Conservation (phyloP, 148 eudicot species). For the Cornus controversa region DNA sequence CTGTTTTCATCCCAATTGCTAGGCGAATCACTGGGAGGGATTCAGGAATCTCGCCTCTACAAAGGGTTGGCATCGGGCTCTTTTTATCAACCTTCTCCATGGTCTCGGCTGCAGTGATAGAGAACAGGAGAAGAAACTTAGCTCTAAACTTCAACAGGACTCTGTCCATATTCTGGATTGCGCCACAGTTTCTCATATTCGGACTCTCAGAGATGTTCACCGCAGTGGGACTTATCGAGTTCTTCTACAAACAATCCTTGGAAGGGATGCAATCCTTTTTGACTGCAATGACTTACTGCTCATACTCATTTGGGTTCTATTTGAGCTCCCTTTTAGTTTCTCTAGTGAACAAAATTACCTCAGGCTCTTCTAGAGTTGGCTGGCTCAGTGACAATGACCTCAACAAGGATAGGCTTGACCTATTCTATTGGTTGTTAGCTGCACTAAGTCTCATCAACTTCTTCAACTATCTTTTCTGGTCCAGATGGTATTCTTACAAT, state of each 20-base stretch:
- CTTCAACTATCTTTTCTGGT: constrained; percentile 79
- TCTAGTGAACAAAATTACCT: constrained; percentile 58
- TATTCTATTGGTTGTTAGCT: constrained; percentile 86
- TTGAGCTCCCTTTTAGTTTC: constrained; percentile 78
- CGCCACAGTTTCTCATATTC: constrained; percentile 83
- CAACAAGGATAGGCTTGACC: constrained; percentile 71
- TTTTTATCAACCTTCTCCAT: constrained; percentile 78
- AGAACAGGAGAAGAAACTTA: constrained; percentile 40
- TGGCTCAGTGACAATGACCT: constrained; percentile 85
- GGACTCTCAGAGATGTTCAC: constrained; percentile 95
- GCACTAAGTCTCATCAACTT: constrained; percentile 69
- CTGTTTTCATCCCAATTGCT: constrained; percentile 60
- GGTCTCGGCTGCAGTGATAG: constrained; percentile 80
- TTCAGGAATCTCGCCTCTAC: constrained; percentile 81
- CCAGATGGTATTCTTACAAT: constrained; percentile 70
- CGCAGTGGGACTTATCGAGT: constrained; percentile 87
- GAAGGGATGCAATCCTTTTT: constrained; percentile 83
- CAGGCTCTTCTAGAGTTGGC: constrained; percentile 31
- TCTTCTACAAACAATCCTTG: constrained; percentile 76
- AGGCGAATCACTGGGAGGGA: constrained; percentile 54
- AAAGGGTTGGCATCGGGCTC: constrained; percentile 75
- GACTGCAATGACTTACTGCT: constrained; percentile 87
- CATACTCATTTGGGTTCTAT: constrained; percentile 91
- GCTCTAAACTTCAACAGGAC: constrained; percentile 6
- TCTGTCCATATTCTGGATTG: constrained; percentile 68